Percentiles rank a stretch among this genome's conserved stretches.
phyloP scores from a whole-genome alignment of 495 filamentous ascomycete species.

The Oidiodendron maius region DNA sequence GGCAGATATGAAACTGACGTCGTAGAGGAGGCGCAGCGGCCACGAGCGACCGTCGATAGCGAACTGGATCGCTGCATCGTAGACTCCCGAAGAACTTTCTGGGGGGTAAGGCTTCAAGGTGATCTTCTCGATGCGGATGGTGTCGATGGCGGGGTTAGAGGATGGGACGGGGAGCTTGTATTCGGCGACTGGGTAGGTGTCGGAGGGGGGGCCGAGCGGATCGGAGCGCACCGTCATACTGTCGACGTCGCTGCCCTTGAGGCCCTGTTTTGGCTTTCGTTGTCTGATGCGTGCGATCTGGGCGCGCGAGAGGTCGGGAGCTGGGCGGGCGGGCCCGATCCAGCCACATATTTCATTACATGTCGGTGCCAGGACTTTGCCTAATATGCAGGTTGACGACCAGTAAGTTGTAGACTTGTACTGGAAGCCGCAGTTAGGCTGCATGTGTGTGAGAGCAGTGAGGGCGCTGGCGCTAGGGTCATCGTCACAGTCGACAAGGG shows the following conservation, averaged over 20 bases:
- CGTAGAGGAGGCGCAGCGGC: slow-evolving; percentile 55
- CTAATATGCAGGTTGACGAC: slow-evolving; percentile 61
- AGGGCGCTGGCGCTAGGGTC: slow-evolving; percentile 51
- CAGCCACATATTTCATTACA: slow-evolving; percentile 63
- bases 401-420: slow-evolving; percentile 68
- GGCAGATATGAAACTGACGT: slow-evolving; percentile 60
- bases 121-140: slow-evolving; percentile 59
- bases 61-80: slow-evolving; percentile 61
- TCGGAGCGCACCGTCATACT: slow-evolving; percentile 56
- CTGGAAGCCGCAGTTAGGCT: slow-evolving; percentile 63
- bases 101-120: slow-evolving; percentile 31
- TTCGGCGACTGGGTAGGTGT: slow-evolving; percentile 53
- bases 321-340: slow-evolving; percentile 62
- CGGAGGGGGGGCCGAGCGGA: slow-evolving; percentile 53
- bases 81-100: slow-evolving; percentile 27
- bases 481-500: slow-evolving; percentile 64
- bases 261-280: slow-evolving; percentile 34
- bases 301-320: slow-evolving; percentile 51
- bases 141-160: slow-evolving; percentile 41
- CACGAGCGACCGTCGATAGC: slow-evolving; percentile 58
- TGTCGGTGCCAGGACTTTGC: slow-evolving; percentile 71
- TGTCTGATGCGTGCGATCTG: slow-evolving; percentile 59
- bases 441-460: slow-evolving; percentile 52
- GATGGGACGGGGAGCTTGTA: slow-evolving; percentile 51
- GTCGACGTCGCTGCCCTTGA: slow-evolving; percentile 47